Evolutionary conservation across 495 filamentous ascomycete genomes (phyloP).

Genomic region (Staphylotrichum longicolle): DNA sequence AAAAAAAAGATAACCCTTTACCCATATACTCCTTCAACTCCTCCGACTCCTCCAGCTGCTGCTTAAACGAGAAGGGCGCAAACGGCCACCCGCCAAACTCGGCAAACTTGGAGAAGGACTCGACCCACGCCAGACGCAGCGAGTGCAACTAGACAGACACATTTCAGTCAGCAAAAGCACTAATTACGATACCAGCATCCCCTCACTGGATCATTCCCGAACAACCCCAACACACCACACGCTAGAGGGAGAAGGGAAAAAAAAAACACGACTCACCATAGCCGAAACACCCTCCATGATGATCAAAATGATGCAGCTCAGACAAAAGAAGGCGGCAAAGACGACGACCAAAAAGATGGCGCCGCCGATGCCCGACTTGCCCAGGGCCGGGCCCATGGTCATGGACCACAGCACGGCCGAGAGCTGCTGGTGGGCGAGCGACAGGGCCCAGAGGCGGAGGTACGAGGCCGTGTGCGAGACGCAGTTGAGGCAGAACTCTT

Average conservation of each 20-base stretch:
- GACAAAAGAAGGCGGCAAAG: constrained; percentile 84
- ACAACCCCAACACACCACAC: background rate
- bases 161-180: too few species aligned
- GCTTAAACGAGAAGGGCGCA: constrained; percentile 86
- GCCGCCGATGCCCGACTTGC: constrained; percentile 60
- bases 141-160: constrained; percentile 64
- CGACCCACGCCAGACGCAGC: constrained; percentile 95
- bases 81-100: constrained; percentile 92
- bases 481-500: constrained; percentile 98
- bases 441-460: constrained; percentile 96
- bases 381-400: constrained; percentile 79
- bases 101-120: constrained; percentile 99
- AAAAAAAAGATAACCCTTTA: constrained; percentile 15
- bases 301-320: constrained; percentile 73
- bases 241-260: background rate
- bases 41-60: constrained; percentile 80
- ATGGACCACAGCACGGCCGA: constrained; percentile 95
- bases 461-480: constrained; percentile 99
- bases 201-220: background rate
- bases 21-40: constrained; percentile 46
- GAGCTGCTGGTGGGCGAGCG: constrained; percentile 95
- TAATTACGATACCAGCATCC: too few species aligned
- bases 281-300: constrained; percentile 53
- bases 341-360: constrained; percentile 74
- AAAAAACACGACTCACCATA: constrained; percentile 41